phyloP scores from a whole-genome alignment of 2,329 filamentous ascomycete genomes.

The Anisogramma anomala region DNA sequence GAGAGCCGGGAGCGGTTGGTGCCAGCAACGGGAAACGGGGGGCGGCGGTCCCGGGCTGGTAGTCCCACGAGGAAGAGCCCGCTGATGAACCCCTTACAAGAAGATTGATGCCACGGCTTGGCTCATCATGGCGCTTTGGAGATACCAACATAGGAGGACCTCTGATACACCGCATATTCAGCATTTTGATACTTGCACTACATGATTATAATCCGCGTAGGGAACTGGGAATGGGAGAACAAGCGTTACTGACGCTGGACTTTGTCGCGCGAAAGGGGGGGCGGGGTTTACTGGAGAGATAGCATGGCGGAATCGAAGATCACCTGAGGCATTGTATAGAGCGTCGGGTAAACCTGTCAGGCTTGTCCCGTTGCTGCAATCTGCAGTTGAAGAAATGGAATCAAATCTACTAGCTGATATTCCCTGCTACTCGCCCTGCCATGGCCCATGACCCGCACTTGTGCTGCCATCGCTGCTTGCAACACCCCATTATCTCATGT shows the following conservation, averaged over 20 bases:
- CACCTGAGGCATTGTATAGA: too few relatives aligned
- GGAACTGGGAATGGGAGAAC: background rate
- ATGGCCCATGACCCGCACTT: too few relatives aligned
- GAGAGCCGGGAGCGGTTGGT: constrained; percentile 74
- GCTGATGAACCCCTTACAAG: constrained; percentile 39
- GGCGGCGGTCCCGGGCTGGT: constrained; percentile 36
- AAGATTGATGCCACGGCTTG: constrained; percentile 18
- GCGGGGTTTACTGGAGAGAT: too few relatives aligned
- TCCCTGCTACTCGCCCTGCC: too few relatives aligned
- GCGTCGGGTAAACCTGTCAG: too few relatives aligned
- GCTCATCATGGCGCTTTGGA: background rate
- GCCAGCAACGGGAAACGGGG: constrained; percentile 42
- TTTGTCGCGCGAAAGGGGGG: too few relatives aligned
- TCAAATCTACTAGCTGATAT: too few relatives aligned
- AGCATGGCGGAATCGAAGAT: too few relatives aligned
- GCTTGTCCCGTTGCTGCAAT: too few relatives aligned
- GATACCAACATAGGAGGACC: constrained; percentile 3
- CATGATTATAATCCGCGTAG: constrained; percentile 9
- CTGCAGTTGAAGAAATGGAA: too few relatives aligned
- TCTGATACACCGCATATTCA: constrained; percentile 8
- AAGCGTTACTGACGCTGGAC: background rate
- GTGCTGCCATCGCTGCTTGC: too few relatives aligned
- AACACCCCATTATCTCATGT: too few relatives aligned
- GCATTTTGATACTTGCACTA: constrained; percentile 5
- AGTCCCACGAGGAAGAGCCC: constrained; percentile 52